These are phyloP conservation scores for Trichoderma koningiopsis DNA, from an alignment of 2,329 filamentous ascomycete species.

Conservation along the genomic window DNA sequence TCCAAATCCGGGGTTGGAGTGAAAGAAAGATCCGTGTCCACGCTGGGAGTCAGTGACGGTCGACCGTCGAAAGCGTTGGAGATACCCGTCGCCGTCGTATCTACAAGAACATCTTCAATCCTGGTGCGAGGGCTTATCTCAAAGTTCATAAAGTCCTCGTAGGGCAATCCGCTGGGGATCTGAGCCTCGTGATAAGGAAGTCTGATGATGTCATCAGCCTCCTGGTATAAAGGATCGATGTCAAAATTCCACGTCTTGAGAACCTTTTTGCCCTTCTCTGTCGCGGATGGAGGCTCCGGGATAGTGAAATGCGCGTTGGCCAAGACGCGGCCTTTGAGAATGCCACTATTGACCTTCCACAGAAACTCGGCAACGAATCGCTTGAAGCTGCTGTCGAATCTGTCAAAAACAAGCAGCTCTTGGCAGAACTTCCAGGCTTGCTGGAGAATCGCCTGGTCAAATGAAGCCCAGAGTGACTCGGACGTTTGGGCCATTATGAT, in stretches of 20 bases:
- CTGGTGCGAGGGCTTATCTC: not conserved
- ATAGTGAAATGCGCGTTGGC: not conserved
- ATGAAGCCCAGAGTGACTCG: not conserved
- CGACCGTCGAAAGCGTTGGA: not conserved
- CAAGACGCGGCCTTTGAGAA: not conserved
- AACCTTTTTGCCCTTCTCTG: not conserved
- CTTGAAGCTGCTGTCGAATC: slow-evolving; percentile 6
- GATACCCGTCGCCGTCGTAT: not conserved
- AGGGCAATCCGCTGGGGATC: not conserved
- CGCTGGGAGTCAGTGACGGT: not conserved
- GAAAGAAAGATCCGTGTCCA: not conserved
- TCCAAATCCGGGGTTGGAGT: not conserved
- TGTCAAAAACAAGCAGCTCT: slow-evolving; percentile 21
- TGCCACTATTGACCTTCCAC: slow-evolving; percentile 14
- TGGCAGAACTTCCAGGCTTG: slow-evolving; percentile 25
- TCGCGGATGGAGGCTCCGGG: not conserved
- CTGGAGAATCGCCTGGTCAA: slow-evolving; percentile 1
- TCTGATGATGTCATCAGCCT: not conserved
- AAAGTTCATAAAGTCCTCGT: not conserved
- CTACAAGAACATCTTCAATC: not conserved
- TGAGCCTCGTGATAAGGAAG: not conserved
- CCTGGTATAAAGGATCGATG: not conserved
- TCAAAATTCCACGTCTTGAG: not conserved
- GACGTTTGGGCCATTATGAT: slow-evolving; percentile 28
- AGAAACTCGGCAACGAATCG: slow-evolving; percentile 17